Evolutionary conservation across 2,329 filamentous ascomycete genomes (phyloP), one percentile per base, ranked within the genome.

Genomic region (Emericellopsis atlantica): DNA sequence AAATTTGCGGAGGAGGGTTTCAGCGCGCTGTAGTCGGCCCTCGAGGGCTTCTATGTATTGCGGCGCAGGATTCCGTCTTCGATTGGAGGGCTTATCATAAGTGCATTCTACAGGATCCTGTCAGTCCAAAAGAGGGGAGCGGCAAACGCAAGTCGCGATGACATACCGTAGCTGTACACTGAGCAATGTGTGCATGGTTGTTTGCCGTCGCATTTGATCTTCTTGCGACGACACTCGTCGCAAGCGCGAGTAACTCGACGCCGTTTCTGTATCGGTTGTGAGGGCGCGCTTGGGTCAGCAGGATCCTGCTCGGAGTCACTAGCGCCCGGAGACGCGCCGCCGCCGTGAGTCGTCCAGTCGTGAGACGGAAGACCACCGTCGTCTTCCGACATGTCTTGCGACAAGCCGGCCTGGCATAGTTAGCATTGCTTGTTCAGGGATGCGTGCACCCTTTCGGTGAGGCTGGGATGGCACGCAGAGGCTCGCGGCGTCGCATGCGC

Each of bases 171-270:
- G 58, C 88, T 95, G 62, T 98, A 98, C 39, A 96, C 88, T 10
- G 89, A 94, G 60, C 92, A 98, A 61, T 96, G 92, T 0, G 89
- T 95, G 62, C 85, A 92, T 9, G 85, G 85, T 57, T 89, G 84
- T 59, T 88, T 87, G 50, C 84, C 84, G 57, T 89, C 84, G 51
- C 84, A 90, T 58, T 89, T 90, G 54, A 90, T 90, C 61, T 90
- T 90, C 59, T 90, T 90, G 49, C 84, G 74, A 43, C 84, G 74
- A 56, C 84, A 90, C 59, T 89, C 82, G 51, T 88, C 84, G 60
- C 84, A 90, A 33, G 84, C 84, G 51, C 85, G 72, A 16, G 84
- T 89, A 36, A 90, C 84, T 54, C 85, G 72, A 42, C 84, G 72
- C 46, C 84, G 72, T 57, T 90, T 89, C 55, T 88, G 84, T 44